A percentile compares a stretch with the other conserved stretches of the same genome.
Conservation (phyloP, 371 early-diverging fungal species). For the Lichtheimia ornata region DNA sequence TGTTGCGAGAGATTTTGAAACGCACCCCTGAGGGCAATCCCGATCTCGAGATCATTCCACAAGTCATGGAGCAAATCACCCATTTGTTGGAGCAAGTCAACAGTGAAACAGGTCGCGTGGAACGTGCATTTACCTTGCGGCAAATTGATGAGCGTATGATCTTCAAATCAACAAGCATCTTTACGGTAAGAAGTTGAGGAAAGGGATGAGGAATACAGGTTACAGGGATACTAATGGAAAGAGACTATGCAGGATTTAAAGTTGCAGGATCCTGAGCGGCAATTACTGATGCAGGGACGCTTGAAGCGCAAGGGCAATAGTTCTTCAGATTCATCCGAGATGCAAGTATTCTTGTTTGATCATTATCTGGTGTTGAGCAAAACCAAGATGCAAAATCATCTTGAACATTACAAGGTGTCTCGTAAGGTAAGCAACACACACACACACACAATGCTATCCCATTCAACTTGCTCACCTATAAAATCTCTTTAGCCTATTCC, state of each 20-base stretch:
- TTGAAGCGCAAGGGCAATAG: conserved; percentile 69
- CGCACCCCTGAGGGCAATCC: conserved; percentile 77
- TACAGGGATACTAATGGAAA: background rate
- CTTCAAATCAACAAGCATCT: conserved; percentile 25
- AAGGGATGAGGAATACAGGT: conserved; percentile 9
- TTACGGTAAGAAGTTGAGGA: conserved; percentile 28
- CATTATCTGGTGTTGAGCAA: conserved; percentile 84
- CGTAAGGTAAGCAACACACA: conserved; percentile 44
- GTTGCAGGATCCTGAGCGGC: conserved; percentile 69
- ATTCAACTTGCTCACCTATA: conserved; percentile 34
- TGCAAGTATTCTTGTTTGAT: conserved; percentile 86
- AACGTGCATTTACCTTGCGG: conserved; percentile 72
- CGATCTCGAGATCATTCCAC: conserved; percentile 65
- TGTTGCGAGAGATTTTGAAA: conserved; percentile 81
- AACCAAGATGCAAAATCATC: conserved; percentile 33
- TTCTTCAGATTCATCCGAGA: conserved; percentile 59
- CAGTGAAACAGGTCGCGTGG: conserved; percentile 79
- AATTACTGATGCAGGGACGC: conserved; percentile 76
- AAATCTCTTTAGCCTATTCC: conserved; percentile 48
- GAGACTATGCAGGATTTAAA: conserved; percentile 63
- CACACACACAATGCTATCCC: conserved; percentile 54
- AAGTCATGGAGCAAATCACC: conserved; percentile 68
- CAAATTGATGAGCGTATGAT: conserved; percentile 28
- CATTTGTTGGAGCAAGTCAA: conserved; percentile 77
- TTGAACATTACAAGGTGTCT: conserved; percentile 33